Evolutionary conservation across 2,329 filamentous ascomycete genomes (phyloP), one percentile per base, ranked within the genome.

Genomic region (Lachnellula arida): DNA sequence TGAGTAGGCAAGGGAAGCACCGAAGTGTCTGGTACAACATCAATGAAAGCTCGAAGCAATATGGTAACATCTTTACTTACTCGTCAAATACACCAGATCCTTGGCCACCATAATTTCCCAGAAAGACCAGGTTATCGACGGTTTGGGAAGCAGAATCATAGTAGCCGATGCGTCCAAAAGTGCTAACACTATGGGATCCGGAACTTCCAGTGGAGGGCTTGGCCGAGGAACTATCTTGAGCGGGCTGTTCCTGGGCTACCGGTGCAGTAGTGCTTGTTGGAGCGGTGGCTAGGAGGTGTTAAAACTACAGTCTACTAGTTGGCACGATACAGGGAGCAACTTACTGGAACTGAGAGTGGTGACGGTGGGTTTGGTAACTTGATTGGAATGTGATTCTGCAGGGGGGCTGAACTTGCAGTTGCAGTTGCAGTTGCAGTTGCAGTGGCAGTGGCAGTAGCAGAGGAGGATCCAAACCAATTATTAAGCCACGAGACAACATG

Each of bases 1-100:
- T 46, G 78, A 73, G 64, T 82, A 85, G 2, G 79, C 76, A 28
- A 85, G 74, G 5, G 82, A 85, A 63, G 78, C 79, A 43, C 82
- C 82, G 66, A 80, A 82, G 12, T 70, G 71, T 60, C 71, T 74
- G 9, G 55, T 46, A 53, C 12, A 42, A 50, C 46, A 56, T 48
- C 52, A 51, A 19, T 63, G 52, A 46, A 46, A 19, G 55, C 17
- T 47, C 49, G 54, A 37, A 49, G 28, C 48, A 54, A 11, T 23
- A 7, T 5, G 22, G n/a, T 37, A 48, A 3, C 15, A 23, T 23
- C 32, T 14, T 23, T 9, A 65, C 68, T 60, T 71, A 76, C 74
- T 72, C 71, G 69, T 82, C 77, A 60, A 77, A 82, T 19, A 76
- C 74, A 51, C 81, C 82, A 32, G 80, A 84, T 42, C 77, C 76